phyloP scores from a whole-genome alignment of 495 filamentous ascomycete genomes.

The Aspergillus sclerotioniger region DNA sequence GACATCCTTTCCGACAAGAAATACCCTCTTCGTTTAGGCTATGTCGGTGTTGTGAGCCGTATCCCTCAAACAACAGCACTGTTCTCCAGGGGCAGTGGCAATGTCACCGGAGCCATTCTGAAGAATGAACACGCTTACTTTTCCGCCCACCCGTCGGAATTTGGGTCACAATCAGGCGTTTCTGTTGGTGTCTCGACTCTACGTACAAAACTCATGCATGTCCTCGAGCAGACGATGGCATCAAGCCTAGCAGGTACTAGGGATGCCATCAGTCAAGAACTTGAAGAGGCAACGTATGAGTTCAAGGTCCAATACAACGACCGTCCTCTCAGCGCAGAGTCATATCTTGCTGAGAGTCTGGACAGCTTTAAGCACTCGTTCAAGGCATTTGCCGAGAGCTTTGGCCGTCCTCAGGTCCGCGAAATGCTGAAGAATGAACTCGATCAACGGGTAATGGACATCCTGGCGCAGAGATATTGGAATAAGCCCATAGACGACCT shows the following conservation, averaged over 20 bases:
- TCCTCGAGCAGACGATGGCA: constrained; percentile 96
- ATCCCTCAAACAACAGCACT: constrained; percentile 72
- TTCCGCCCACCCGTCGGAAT: constrained; percentile 75
- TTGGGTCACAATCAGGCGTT: constrained; percentile 67
- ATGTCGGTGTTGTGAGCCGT: constrained; percentile 90
- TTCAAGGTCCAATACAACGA: constrained; percentile 99
- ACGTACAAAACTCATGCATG: constrained; percentile 92
- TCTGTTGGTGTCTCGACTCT: constrained; percentile 81
- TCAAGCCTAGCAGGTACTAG: constrained; percentile 81
- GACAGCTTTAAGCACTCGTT: constrained; percentile 98
- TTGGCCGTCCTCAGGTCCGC: constrained; percentile 85
- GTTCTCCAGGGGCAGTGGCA: constrained; percentile 80
- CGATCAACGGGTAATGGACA: constrained; percentile 90
- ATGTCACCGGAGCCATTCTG: constrained; percentile 75
- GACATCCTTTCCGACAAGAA: constrained; percentile 81
- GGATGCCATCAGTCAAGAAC: constrained; percentile 89
- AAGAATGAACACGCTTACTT: constrained; percentile 91
- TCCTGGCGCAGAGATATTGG: constrained; percentile 95
- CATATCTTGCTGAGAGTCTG: constrained; percentile 90
- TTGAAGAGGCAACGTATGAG: constrained; percentile 96
- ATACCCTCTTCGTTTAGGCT: constrained; percentile 93
- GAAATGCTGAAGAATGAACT: constrained; percentile 88
- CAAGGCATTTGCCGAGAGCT: constrained; percentile 84
- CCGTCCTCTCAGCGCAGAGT: constrained; percentile 87
- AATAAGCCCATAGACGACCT: constrained; percentile 90